Conservation (phyloP, 2,329 filamentous ascomycete genomes). For the Hypoxylon sp. region DNA sequence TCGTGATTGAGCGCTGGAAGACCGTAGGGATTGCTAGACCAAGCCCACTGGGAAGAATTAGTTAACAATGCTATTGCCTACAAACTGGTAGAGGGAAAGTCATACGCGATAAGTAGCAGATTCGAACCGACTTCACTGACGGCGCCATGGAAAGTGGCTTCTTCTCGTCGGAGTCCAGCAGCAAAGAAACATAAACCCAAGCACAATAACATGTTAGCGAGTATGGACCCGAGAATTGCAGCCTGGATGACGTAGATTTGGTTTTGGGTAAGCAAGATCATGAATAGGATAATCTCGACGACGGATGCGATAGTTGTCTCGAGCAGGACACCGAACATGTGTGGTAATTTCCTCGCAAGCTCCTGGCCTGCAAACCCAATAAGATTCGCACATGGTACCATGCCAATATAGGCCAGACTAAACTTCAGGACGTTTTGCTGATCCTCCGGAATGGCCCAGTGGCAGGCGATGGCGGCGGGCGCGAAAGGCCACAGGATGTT, state of each 20-base stretch:
- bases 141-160: slow-evolving; percentile 76
- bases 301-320: slow-evolving; percentile 74
- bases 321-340: slow-evolving; percentile 71
- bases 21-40: slow-evolving; percentile 63
- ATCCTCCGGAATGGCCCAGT: slow-evolving; percentile 46
- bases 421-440: slow-evolving; percentile 70
- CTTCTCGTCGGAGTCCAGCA: slow-evolving; percentile 73
- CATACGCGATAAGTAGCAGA: slow-evolving; percentile 78
- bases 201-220: slow-evolving; percentile 84
- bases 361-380: slow-evolving; percentile 79
- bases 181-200: slow-evolving; percentile 82
- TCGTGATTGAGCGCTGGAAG: slow-evolving; percentile 59
- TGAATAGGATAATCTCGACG: slow-evolving; percentile 85
- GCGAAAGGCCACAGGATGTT: slow-evolving; percentile 81
- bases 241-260: slow-evolving; percentile 79
- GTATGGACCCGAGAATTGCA: slow-evolving; percentile 82
- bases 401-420: slow-evolving; percentile 76
- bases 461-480: slow-evolving; percentile 73
- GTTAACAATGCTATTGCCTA: slow-evolving; percentile 37
- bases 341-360: slow-evolving; percentile 77
- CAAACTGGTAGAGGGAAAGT: slow-evolving; percentile 39
- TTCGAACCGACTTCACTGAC: slow-evolving; percentile 83
- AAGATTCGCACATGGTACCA: slow-evolving; percentile 79
- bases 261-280: slow-evolving; percentile 69
- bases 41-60: slow-evolving; percentile 54